phyloP scores from a whole-genome alignment of 345 rosid genomes.

The Erysimum cheiranthoides region DNA sequence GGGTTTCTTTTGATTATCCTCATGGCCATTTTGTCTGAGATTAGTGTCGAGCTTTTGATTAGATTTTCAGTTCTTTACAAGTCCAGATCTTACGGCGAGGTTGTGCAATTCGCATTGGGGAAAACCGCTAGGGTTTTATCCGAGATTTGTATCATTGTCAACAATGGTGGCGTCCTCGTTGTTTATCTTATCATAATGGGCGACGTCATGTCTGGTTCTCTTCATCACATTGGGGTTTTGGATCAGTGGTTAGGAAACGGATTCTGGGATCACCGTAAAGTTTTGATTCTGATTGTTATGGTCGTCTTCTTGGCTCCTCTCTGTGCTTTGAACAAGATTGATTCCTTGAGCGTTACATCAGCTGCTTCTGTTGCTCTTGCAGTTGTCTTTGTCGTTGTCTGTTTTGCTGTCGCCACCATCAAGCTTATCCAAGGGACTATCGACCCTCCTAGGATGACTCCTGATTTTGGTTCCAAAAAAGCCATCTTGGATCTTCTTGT shows the following conservation, averaged over 20 bases:
- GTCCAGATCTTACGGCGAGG: conserved; percentile 85
- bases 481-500: conserved; percentile 87
- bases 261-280: conserved; percentile 90
- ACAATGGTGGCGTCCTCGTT: conserved; percentile 92
- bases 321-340: conserved; percentile 79
- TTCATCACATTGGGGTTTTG: conserved; percentile 83
- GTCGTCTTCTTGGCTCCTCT: conserved; percentile 86
- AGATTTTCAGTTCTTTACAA: conserved; percentile 74
- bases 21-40: conserved; percentile 84
- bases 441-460: conserved; percentile 74
- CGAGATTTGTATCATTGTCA: conserved; percentile 87
- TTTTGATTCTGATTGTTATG: conserved; percentile 69
- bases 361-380: conserved; percentile 97
- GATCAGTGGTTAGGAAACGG: conserved; percentile 97
- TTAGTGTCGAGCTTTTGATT: conserved; percentile 81
- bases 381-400: conserved; percentile 82
- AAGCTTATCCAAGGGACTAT: conserved; percentile 87
- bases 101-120: conserved; percentile 83
- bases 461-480: conserved; percentile 72
- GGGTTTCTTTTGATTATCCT: conserved; percentile 72
- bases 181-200: conserved; percentile 94
- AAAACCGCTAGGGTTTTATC: conserved; percentile 79
- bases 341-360: conserved; percentile 83
- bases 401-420: conserved; percentile 67
- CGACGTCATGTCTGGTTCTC: conserved; percentile 91